These are phyloP conservation scores for Penicillium corylophilum DNA, from an alignment of 2,329 filamentous ascomycete genomes.

Conservation along the genomic window DNA sequence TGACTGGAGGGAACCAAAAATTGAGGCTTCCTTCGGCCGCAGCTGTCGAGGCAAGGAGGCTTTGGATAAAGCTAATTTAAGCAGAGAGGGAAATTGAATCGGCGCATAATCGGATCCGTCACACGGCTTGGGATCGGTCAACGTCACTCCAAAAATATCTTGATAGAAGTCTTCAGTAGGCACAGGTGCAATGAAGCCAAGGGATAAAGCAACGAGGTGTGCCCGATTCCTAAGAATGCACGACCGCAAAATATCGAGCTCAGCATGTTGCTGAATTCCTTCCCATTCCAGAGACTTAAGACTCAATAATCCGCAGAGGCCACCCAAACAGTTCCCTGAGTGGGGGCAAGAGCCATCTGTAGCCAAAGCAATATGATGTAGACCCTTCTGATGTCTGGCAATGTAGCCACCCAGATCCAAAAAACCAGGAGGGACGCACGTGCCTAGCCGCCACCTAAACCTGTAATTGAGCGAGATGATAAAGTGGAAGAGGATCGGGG, in stretches of 20 bases:
- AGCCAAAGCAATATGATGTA: background rate
- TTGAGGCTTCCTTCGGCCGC: background rate
- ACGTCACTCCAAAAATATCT: background rate
- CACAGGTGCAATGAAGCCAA: background rate
- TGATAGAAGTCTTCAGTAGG: background rate
- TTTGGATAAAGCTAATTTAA: background rate
- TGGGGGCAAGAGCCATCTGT: background rate
- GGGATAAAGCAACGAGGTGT: background rate
- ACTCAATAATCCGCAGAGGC: background rate
- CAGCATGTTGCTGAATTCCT: background rate
- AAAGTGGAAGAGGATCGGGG: background rate
- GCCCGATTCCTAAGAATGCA: background rate
- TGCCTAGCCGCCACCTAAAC: conserved; percentile 10
- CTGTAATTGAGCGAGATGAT: background rate
- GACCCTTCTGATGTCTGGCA: conserved; percentile 1
- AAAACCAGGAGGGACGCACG: conserved; percentile 6
- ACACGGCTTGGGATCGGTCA: too few relatives aligned
- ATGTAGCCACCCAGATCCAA: conserved; percentile 6
- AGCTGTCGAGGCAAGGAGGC: background rate
- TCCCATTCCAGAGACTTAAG: background rate
- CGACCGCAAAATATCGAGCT: background rate
- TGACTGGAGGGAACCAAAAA: background rate
- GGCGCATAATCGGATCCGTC: background rate
- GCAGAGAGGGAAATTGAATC: background rate
- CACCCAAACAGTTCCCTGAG: background rate